These are phyloP conservation scores for Poteriospumella lacustris DNA, from an alignment of 108 stramenopile genomes.

Conservation along the genomic window DNA sequence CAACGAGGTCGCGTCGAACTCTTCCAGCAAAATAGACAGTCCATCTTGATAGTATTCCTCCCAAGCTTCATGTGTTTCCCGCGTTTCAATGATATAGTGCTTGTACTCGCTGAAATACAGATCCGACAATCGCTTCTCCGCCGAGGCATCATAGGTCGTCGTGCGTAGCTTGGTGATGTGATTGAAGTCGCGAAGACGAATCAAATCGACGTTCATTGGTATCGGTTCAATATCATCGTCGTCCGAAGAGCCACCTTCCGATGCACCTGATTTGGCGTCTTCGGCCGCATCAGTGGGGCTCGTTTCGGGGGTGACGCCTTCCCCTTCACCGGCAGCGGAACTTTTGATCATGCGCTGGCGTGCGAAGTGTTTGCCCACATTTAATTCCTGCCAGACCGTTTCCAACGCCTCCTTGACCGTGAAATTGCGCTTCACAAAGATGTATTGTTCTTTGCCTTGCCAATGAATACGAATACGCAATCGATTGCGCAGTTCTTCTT, in stretches of 20 bases:
- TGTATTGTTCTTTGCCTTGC: not conserved
- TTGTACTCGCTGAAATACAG: not conserved
- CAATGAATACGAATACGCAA: not conserved
- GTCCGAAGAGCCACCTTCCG: no score
- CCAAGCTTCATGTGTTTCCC: not conserved
- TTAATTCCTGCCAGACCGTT: not conserved
- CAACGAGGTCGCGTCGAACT: not conserved
- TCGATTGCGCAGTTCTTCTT: constrained; percentile 15
- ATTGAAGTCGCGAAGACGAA: constrained; percentile 8
- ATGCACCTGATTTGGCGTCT: no score
- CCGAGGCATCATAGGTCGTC: not conserved
- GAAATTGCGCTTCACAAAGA: not conserved
- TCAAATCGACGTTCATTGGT: no score
- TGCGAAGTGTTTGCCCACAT: not conserved
- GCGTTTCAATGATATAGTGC: not conserved
- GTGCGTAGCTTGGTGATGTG: not conserved
- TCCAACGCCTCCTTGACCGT: not conserved
- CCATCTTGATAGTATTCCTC: constrained; percentile 27
- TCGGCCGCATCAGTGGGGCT: no score
- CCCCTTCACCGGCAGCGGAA: not conserved
- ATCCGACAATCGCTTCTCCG: not conserved
- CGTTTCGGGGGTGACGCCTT: no score
- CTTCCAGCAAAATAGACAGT: not conserved
- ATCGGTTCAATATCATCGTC: no score
- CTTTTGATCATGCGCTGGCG: not conserved